Conservation (phyloP, 176 grass and related monocot genomes). For the Calamus simplicifolius region DNA sequence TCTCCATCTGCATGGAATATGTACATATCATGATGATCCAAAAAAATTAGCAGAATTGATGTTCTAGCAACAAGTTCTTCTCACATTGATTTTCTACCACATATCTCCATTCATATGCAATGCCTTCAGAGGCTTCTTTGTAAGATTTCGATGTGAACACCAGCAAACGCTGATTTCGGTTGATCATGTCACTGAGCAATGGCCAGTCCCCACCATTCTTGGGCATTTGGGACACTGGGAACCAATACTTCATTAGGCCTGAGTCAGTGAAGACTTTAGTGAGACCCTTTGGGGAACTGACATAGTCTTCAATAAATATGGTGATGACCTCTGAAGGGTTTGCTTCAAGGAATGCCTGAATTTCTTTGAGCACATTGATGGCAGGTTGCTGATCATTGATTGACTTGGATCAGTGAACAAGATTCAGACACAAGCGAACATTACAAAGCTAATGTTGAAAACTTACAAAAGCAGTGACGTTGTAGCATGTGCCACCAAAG, state of each 20-base stretch:
- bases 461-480: constrained; percentile 92
- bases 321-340: constrained; percentile 72
- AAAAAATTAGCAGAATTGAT: too few species aligned
- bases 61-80: not conserved
- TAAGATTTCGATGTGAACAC: constrained; percentile 72
- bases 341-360: constrained; percentile 49
- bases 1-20: constrained; percentile 46
- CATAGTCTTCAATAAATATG: constrained; percentile 85
- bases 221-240: constrained; percentile 72
- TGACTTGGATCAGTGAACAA: not conserved
- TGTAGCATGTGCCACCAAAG: constrained; percentile 65
- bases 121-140: constrained; percentile 66
- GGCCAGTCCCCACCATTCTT: constrained; percentile 83
- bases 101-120: constrained; percentile 85
- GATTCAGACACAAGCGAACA: too few species aligned
- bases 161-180: constrained; percentile 54
- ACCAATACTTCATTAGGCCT: constrained; percentile 41
- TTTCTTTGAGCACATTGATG: constrained; percentile 55
- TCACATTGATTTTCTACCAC: constrained; percentile 87
- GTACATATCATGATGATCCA: not conserved
- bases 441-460: too few species aligned
- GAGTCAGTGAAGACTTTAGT: constrained; percentile 69
- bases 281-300: constrained; percentile 59
- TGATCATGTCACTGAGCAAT: constrained; percentile 76
- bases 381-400: constrained; percentile 57